These are phyloP conservation scores for Rhodotorula sp. DNA, from an alignment of 1,284 basidiomycete species.

Conservation along the genomic window DNA sequence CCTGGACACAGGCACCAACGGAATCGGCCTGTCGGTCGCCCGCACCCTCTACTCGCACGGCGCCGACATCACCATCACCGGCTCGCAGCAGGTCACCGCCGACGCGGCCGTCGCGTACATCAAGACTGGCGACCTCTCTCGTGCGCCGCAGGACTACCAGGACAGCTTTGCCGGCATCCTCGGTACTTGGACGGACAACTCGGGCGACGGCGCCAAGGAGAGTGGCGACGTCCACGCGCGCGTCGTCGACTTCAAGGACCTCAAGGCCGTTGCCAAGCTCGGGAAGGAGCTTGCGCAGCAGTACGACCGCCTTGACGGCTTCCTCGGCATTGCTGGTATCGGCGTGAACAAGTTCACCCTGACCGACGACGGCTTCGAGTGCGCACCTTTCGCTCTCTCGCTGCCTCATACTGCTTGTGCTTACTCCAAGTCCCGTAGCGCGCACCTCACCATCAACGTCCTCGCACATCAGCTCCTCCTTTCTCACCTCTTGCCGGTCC, in stretches of 20 bases:
- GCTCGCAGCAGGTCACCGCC: constrained; percentile 16
- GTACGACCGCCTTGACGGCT: constrained; percentile 32
- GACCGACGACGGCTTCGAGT: constrained; percentile 43
- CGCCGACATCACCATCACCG: constrained; percentile 28
- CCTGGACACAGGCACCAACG: constrained; percentile 18
- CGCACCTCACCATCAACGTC: constrained; percentile 38
- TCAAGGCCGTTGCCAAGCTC: constrained; percentile 29
- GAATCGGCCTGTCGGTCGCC: constrained; percentile 37
- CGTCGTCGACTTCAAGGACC: constrained; percentile 32
- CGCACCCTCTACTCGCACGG: constrained; percentile 38
- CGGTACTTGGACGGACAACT: constrained; percentile 2
- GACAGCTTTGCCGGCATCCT: constrained; percentile 27
- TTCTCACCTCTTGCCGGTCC: constrained; percentile 36
- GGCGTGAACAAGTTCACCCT: constrained; percentile 39
- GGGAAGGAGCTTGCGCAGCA: constrained; percentile 29
- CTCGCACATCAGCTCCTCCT: constrained; percentile 38
- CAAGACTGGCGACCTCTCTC: constrained; percentile 34
- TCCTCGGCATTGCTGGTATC: constrained; percentile 36
- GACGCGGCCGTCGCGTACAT: constrained; percentile 36
- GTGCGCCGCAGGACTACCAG: constrained; percentile 32
- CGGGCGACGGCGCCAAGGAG: constrained; percentile 17
- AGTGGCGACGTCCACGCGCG: constrained; percentile 18
- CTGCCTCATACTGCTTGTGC: background rate
- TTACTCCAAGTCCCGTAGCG: background rate
- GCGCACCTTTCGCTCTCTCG: background rate